Evolutionary conservation across 2,329 filamentous ascomycete genomes (phyloP), one percentile per base, ranked within the genome.

Genomic region (Tothia fuscella): DNA sequence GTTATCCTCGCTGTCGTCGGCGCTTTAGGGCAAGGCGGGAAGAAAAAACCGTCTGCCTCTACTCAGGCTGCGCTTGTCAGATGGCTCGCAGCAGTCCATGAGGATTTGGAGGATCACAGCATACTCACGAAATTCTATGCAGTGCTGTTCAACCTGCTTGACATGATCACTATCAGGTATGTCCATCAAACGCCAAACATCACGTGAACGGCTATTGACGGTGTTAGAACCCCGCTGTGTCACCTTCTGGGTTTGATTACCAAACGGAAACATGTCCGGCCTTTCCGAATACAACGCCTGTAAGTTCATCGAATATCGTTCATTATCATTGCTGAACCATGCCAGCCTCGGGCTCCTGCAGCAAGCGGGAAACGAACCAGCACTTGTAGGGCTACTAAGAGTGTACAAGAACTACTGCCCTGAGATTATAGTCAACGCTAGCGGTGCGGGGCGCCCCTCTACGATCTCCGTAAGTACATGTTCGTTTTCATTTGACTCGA

Each of bases 401-500:
- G 76, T 89, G n/a, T 93, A 80, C 64, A 91, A 91, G 56, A 85
- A 89, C 56, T 93, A 89, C 59, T 93, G 89, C 53, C 85, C 86
- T 0, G 85, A 93, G 56, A 84, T 93, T 42, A 84, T 93, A 45
- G 72, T 89, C 12, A 82, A 80, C 17, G 80, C 81, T 48, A 67
- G 74, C 3, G 72, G 76, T 22, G 56, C 52, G 29, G 60, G 50
- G 50, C 54, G 57, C 33, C 55, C 56, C 25, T 61, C 60, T 16
- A 58, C 60, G 42, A 54, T 59, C 48, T 56, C 56, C 29, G 59
- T 63, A 41, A 51, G 59, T 66, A 42, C 42, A 33, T 16, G 3
- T 16, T 26, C 14, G 16, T 20, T 31, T 14, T 13, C 24, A 38
- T 35, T 25, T 16, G 16, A 19, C 29, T 28, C 28, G n/a, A 24